Evolutionary conservation across 1,284 basidiomycete genomes (phyloP).

Genomic region (Tremellales sp.): DNA sequence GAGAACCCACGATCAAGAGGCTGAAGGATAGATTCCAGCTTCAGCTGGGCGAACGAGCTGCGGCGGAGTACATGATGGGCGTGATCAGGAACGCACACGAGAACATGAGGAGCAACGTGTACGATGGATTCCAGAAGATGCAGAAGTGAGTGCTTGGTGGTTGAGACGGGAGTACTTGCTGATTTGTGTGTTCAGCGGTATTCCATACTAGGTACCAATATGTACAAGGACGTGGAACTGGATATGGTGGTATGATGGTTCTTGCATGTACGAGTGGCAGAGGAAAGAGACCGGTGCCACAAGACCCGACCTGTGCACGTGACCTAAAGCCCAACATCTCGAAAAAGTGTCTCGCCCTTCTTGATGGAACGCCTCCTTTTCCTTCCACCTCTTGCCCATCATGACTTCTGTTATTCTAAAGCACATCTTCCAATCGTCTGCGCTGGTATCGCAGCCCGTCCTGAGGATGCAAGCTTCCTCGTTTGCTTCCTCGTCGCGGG

Average conservation of each 20-base stretch:
- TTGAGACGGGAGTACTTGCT: neutral
- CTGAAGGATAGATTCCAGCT: slow-evolving; percentile 83
- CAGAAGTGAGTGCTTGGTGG: slow-evolving; percentile 38
- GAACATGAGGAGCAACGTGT: slow-evolving; percentile 84
- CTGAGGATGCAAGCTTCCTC: neutral
- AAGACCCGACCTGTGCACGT: too few species aligned
- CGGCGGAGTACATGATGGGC: slow-evolving; percentile 86
- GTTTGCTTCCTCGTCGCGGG: slow-evolving; percentile 15
- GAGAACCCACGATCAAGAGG: slow-evolving; percentile 82
- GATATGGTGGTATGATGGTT: too few species aligned
- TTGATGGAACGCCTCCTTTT: too few species aligned
- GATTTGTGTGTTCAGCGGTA: slow-evolving; percentile 21
- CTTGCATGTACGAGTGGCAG: too few species aligned
- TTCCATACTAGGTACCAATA: slow-evolving; percentile 36
- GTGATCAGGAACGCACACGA: slow-evolving; percentile 90
- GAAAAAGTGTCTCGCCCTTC: too few species aligned
- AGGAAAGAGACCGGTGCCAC: too few species aligned
- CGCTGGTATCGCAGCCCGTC: too few species aligned
- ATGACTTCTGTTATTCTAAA: too few species aligned
- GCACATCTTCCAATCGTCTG: too few species aligned
- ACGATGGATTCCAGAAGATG: slow-evolving; percentile 69
- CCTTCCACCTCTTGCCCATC: too few species aligned
- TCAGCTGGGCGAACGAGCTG: slow-evolving; percentile 78
- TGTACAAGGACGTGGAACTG: too few species aligned
- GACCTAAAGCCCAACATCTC: too few species aligned